Percentiles rank a stretch among this genome's conserved stretches.
These are phyloP conservation scores for Fragaria ananassa DNA, from an alignment of 306 rosid genomes.

Conservation along the genomic window DNA sequence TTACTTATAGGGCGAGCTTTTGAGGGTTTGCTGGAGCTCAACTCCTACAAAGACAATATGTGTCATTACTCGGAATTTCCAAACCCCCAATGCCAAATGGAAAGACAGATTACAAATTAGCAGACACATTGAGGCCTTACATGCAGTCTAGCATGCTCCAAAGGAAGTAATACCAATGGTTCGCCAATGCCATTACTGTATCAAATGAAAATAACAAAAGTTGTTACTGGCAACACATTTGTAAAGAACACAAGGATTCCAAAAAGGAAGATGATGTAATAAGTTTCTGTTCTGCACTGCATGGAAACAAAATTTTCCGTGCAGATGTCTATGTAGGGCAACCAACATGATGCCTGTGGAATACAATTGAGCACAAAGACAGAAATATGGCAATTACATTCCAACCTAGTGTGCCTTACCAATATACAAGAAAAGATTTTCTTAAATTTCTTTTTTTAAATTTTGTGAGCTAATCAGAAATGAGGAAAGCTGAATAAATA, in stretches of 20 bases:
- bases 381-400: neutral
- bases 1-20: slow-evolving; percentile 53
- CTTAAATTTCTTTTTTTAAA: neutral
- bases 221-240: slow-evolving; percentile 20
- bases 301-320: neutral
- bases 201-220: slow-evolving; percentile 25
- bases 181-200: slow-evolving; percentile 57
- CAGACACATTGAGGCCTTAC: slow-evolving; percentile 37
- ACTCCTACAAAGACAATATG: slow-evolving; percentile 41
- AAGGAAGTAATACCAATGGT: slow-evolving; percentile 45
- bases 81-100: slow-evolving; percentile 8
- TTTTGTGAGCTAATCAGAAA: neutral
- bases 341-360: neutral
- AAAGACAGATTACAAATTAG: slow-evolving; percentile 21
- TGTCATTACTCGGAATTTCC: slow-evolving; percentile 26
- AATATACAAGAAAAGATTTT: neutral
- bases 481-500: neutral
- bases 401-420: neutral
- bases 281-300: neutral
- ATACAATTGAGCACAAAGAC: neutral
- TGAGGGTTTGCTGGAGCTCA: slow-evolving; percentile 33
- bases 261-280: neutral
- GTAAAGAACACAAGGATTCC: slow-evolving; percentile 8
- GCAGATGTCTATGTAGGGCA: neutral
- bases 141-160: slow-evolving; percentile 38